phyloP scores from a whole-genome alignment of 1,139 yeast genomes.

The Spathaspora sp. region DNA sequence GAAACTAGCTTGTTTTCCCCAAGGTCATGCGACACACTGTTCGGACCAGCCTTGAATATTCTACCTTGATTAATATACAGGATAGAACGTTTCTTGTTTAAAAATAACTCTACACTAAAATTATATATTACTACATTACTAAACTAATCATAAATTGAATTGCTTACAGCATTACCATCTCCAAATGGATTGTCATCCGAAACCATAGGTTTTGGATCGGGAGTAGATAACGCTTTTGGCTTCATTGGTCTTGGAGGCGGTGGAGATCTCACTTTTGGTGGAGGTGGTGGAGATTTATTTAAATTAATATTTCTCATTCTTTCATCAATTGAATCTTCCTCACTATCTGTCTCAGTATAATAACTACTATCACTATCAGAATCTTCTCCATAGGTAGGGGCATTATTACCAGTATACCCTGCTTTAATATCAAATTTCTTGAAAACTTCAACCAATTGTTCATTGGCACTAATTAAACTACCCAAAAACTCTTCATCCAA shows the following conservation, averaged over 20 bases:
- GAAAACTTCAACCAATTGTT: slow-evolving; percentile 75
- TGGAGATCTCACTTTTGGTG: slow-evolving; percentile 19
- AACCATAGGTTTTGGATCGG: slow-evolving; percentile 24
- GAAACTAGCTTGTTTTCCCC: no score
- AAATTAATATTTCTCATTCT: slow-evolving; percentile 18
- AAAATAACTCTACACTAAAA: no score
- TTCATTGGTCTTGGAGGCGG: slow-evolving; percentile 6
- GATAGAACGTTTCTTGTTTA: no score
- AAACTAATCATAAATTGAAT: slow-evolving; percentile 19
- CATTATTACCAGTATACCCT: slow-evolving; percentile 36
- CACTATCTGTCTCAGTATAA: slow-evolving; percentile 43
- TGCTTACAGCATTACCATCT: slow-evolving; percentile 52
- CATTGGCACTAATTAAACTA: slow-evolving; percentile 82
- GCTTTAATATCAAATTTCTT: slow-evolving; percentile 58
- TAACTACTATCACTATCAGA: slow-evolving; percentile 38
- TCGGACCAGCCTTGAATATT: no score
- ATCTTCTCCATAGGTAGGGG: slow-evolving; percentile 32
- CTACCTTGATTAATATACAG: no score
- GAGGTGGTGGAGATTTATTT: slow-evolving; percentile 26
- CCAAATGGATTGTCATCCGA: slow-evolving; percentile 65
- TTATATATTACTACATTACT: background rate
- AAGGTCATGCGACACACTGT: no score
- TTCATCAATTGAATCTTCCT: slow-evolving; percentile 19
- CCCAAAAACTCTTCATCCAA: slow-evolving; percentile 82
- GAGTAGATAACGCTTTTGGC: slow-evolving; percentile 6